Conservation (phyloP, 345 rosid species). For the Camelina hispida region DNA sequence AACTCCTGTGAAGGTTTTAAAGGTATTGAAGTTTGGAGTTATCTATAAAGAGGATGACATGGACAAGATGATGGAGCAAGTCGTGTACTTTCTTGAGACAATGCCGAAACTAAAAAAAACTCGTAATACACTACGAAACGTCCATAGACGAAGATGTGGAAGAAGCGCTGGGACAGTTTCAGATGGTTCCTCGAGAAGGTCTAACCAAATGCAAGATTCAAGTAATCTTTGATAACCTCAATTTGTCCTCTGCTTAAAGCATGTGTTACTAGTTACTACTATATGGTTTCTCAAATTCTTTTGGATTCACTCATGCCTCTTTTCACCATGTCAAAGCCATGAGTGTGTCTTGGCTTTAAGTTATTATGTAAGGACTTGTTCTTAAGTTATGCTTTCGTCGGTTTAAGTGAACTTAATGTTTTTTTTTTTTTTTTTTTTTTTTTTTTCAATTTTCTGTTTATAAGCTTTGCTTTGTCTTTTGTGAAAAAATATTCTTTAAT, state of each 20-base stretch:
- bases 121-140: background rate
- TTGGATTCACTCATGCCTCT: constrained; percentile 13
- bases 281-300: background rate
- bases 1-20: constrained; percentile 19
- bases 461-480: too few species aligned
- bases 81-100: constrained; percentile 30
- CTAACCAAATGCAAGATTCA: constrained; percentile 25
- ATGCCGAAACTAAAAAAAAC: constrained; percentile 21
- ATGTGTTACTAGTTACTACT: too few species aligned
- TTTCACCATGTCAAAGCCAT: constrained; percentile 14
- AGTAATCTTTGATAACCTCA: constrained; percentile 12
- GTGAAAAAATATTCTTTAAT: background rate
- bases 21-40: constrained; percentile 26
- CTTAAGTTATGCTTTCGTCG: background rate
- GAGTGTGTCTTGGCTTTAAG: constrained; percentile 33
- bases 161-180: constrained; percentile 8
- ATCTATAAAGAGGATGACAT: constrained; percentile 19
- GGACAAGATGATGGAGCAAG: constrained; percentile 6
- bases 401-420: too few species aligned
- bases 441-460: too few species aligned
- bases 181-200: background rate
- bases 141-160: constrained; percentile 11
- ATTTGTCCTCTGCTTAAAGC: constrained; percentile 1
- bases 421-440: too few species aligned
- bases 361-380: background rate